These are phyloP conservation scores for Fistulifera pelliculosa DNA, from an alignment of 108 stramenopile species.

Conservation along the genomic window DNA sequence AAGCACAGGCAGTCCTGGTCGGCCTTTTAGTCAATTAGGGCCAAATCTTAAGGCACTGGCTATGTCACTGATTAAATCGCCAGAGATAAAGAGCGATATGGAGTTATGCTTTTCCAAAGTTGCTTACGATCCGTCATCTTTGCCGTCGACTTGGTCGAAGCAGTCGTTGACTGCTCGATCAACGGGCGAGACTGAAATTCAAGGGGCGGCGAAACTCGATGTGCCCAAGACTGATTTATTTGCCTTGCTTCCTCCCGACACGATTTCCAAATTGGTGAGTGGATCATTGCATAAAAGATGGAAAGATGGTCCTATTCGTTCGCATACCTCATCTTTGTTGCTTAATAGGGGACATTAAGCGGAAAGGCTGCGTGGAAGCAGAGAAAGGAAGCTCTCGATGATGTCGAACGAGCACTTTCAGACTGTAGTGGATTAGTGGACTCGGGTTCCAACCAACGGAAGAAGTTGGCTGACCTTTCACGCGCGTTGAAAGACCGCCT, in stretches of 20 bases:
- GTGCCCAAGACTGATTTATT: conserved; percentile 51
- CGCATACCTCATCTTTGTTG: not conserved
- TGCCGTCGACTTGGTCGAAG: conserved; percentile 21
- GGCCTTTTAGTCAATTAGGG: conserved; percentile 65
- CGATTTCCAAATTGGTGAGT: conserved; percentile 40
- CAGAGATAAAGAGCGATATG: conserved; percentile 22
- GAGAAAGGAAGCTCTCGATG: conserved; percentile 76
- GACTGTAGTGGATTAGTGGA: conserved; percentile 45
- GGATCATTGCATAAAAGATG: too few relatives aligned
- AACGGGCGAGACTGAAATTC: not conserved
- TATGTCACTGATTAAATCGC: conserved; percentile 24
- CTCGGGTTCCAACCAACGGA: conserved; percentile 21
- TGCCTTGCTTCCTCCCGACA: conserved; percentile 35
- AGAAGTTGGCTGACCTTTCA: conserved; percentile 39
- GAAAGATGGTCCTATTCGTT: not conserved
- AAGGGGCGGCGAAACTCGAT: conserved; percentile 14
- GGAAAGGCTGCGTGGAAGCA: conserved; percentile 81
- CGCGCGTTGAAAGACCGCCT: conserved; percentile 54
- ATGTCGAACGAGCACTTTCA: conserved; percentile 41
- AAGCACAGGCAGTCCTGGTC: conserved; percentile 46
- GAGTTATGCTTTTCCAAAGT: conserved; percentile 38
- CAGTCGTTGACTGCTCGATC: conserved; percentile 15
- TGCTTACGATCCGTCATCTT: conserved; percentile 34
- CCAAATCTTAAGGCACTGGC: conserved; percentile 49
- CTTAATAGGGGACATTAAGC: conserved; percentile 4